These are phyloP conservation scores for Populus simonii DNA, from an alignment of 345 rosid species.

Conservation along the genomic window DNA sequence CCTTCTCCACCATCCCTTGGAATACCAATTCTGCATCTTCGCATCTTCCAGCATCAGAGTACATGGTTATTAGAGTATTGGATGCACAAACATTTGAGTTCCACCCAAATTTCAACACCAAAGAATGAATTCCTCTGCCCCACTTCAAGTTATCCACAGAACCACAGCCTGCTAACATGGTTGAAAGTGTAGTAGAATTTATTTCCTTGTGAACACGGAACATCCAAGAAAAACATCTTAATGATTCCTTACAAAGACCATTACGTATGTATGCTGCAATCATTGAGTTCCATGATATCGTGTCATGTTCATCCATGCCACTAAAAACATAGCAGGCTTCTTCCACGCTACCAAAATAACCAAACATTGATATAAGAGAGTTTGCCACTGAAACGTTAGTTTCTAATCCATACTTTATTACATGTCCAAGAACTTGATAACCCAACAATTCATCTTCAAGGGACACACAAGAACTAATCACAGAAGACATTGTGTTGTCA, in stretches of 20 bases:
- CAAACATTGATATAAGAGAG: conserved; percentile 75
- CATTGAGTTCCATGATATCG: conserved; percentile 81
- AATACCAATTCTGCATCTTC: conserved; percentile 64
- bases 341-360: conserved; percentile 41
- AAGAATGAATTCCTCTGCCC: conserved; percentile 71
- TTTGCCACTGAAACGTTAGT: conserved; percentile 59
- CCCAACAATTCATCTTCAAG: conserved; percentile 54
- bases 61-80: conserved; percentile 73
- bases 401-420: conserved; percentile 54
- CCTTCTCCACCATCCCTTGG: conserved; percentile 57
- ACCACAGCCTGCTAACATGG: conserved; percentile 54
- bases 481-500: conserved; percentile 62
- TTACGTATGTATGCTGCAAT: conserved; percentile 54
- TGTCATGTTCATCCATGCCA: conserved; percentile 57
- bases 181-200: conserved; percentile 66
- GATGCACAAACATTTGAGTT: conserved; percentile 45
- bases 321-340: conserved; percentile 51
- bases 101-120: conserved; percentile 57
- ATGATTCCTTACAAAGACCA: conserved; percentile 45
- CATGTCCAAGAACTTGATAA: conserved; percentile 56
- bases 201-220: conserved; percentile 43
- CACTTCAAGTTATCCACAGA: conserved; percentile 57
- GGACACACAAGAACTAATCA: conserved; percentile 57
- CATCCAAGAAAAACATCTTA: conserved; percentile 51
- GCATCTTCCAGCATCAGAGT: conserved; percentile 55